Evolutionary conservation across 352 stramenopile genomes (phyloP), one percentile per base, ranked within the genome.

Genomic region (Phytophthora boehmeriae): DNA sequence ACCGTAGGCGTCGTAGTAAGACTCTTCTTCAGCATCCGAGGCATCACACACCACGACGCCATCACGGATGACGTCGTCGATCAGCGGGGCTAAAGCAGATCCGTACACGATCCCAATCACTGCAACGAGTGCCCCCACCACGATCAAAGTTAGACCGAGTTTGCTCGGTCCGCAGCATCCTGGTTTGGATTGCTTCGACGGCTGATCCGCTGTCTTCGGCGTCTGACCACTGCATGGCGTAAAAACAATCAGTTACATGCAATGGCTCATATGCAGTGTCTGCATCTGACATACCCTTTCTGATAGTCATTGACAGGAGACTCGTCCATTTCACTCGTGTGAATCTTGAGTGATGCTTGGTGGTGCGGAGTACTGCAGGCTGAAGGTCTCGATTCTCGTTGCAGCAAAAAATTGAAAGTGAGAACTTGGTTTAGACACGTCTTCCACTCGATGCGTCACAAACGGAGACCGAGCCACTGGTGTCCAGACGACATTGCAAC

Each of bases 1-100:
- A 14, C 75, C 70, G 70, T 84, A 84, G 13, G 63, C 39, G 59
- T 86, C 77, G 43, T 60, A 56, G 63, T 77, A 87, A 17, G 56
- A 50, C n/a, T 78, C 63, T 5, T 83, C 72, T 43, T 58, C 36
- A 30, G 58, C 60, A 16, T 68, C 77, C 6, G 63, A 56, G 17
- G 46, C n/a, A 19, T 68, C 56, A 42, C 75, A 87, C 27, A 73
- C 66, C n/a, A 78, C 66, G 41, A 85, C 78, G 5, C 75, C 73
- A 22, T 62, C 52, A 34, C 68, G 42, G 27, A 87, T 50, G 42
- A 77, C 72, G 20, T 55, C 74, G 71, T 81, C 59, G 23, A 87
- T 73, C 17, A 80, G 20, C 34, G 51, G 61, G 1, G 73, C 63
- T 25, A 87, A 25, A 22, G 52, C 73, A 5, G 61, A 68, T 39